phyloP scores from a whole-genome alignment of 2,329 filamentous ascomycete species.

The Ophiostoma sp. region DNA sequence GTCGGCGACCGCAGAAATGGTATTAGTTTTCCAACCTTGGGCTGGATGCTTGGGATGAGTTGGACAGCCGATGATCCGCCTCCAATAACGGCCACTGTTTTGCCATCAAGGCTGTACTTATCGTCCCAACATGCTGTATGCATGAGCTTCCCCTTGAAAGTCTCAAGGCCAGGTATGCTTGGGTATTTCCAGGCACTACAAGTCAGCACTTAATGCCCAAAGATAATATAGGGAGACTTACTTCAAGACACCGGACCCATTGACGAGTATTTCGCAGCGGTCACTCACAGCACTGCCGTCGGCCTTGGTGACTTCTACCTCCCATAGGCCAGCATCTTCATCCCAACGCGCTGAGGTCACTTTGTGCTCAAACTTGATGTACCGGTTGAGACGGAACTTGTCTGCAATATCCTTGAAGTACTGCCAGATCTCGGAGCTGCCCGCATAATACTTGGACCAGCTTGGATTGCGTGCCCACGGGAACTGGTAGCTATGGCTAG shows the following conservation, averaged over 20 bases:
- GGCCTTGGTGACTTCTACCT: slow-evolving; percentile 30
- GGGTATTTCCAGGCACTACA: slow-evolving; percentile 29
- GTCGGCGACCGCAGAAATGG: slow-evolving; percentile 22
- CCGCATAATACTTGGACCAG: slow-evolving; percentile 33
- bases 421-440: slow-evolving; percentile 26
- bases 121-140: slow-evolving; percentile 31
- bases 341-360: slow-evolving; percentile 37
- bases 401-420: slow-evolving; percentile 35
- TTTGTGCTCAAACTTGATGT: slow-evolving; percentile 37
- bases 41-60: slow-evolving; percentile 30
- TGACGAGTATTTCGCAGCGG: slow-evolving; percentile 26
- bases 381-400: slow-evolving; percentile 36
- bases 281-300: slow-evolving; percentile 25
- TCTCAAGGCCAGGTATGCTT: slow-evolving; percentile 33
- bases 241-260: slow-evolving; percentile 28
- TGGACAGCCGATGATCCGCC: slow-evolving; percentile 33
- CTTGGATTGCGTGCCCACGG: slow-evolving; percentile 47
- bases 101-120: slow-evolving; percentile 27
- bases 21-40: slow-evolving; percentile 17
- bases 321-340: slow-evolving; percentile 38
- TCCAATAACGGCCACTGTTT: slow-evolving; percentile 33
- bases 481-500: slow-evolving; percentile 58
- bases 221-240: not conserved
- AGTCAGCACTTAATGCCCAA: not conserved
- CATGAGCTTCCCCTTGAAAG: slow-evolving; percentile 31